Conservation (phyloP, 1,139 yeast genomes). For the Yamadazyma dendronema region DNA sequence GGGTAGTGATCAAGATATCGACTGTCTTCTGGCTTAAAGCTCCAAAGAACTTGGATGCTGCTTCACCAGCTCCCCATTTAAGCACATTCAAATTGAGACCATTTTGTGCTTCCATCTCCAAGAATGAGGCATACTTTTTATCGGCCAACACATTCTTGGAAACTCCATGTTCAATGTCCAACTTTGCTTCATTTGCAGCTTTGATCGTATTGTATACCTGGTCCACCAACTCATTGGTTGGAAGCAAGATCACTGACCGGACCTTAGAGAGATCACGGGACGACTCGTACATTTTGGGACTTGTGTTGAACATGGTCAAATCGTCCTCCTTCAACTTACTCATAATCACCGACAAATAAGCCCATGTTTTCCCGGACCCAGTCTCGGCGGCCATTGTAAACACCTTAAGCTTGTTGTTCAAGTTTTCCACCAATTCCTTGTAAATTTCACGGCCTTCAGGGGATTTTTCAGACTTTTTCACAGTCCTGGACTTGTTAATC, state of each 20-base stretch:
- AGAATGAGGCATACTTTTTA: conserved; percentile 20
- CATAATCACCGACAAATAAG: conserved; percentile 75
- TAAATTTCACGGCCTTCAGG: conserved; percentile 23
- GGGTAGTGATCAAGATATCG: conserved; percentile 84
- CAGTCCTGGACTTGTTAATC: conserved; percentile 34
- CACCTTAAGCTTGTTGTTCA: conserved; percentile 47
- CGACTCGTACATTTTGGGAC: conserved; percentile 29
- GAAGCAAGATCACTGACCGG: conserved; percentile 72
- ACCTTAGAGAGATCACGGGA: conserved; percentile 42
- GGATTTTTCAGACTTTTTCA: conserved; percentile 19
- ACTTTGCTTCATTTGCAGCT: conserved; percentile 30
- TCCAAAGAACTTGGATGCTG: conserved; percentile 49
- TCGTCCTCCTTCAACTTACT: conserved; percentile 65
- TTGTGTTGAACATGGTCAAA: conserved; percentile 24
- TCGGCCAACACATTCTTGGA: conserved; percentile 17
- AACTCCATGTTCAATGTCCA: conserved; percentile 20
- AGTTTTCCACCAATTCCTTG: conserved; percentile 31
- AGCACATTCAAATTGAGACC: conserved; percentile 44
- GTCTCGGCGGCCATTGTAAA: conserved; percentile 93
- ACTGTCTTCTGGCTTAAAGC: conserved; percentile 48
- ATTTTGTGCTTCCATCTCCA: conserved; percentile 23
- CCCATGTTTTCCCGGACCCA: conserved; percentile 95
- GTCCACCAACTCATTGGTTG: conserved; percentile 84
- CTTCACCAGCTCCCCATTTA: conserved; percentile 58
- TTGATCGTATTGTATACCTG: conserved; percentile 65